phyloP scores from a whole-genome alignment of 73 alveolate species.

The Tetrahymena thermophila region DNA sequence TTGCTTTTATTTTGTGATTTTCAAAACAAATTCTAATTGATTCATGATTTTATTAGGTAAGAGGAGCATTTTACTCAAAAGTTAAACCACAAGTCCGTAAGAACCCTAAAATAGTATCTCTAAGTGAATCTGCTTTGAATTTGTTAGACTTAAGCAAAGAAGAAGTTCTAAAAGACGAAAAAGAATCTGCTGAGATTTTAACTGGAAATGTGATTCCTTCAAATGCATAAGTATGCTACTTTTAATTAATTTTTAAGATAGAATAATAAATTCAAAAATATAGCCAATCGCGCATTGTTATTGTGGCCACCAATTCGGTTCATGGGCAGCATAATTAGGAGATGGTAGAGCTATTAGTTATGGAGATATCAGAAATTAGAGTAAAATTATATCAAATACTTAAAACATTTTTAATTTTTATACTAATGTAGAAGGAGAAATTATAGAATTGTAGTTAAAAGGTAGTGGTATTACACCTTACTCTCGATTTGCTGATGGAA shows the following conservation, averaged over 20 bases:
- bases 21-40: background rate
- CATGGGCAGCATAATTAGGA: conserved; percentile 69
- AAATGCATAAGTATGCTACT: background rate
- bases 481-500: conserved; percentile 84
- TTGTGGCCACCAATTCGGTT: conserved; percentile 74
- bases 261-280: too few relatives aligned
- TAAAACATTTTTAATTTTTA: conserved; percentile 30
- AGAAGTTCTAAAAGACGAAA: background rate
- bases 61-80: background rate
- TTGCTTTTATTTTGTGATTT: background rate
- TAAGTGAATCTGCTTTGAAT: background rate
- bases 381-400: background rate
- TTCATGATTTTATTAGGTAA: background rate
- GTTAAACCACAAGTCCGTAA: background rate
- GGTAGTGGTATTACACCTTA: conserved; percentile 88
- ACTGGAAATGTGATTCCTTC: background rate
- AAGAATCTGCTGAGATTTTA: background rate
- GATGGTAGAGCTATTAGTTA: conserved; percentile 75
- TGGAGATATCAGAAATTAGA: conserved; percentile 51
- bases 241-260: background rate
- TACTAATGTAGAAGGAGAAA: background rate
- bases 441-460: conserved; percentile 61
- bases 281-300: conserved; percentile 61
- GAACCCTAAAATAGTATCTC: background rate
- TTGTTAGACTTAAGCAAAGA: background rate